Evolutionary conservation across 1,284 basidiomycete genomes (phyloP).

Genomic region (Ceratobasidium theobromae): DNA sequence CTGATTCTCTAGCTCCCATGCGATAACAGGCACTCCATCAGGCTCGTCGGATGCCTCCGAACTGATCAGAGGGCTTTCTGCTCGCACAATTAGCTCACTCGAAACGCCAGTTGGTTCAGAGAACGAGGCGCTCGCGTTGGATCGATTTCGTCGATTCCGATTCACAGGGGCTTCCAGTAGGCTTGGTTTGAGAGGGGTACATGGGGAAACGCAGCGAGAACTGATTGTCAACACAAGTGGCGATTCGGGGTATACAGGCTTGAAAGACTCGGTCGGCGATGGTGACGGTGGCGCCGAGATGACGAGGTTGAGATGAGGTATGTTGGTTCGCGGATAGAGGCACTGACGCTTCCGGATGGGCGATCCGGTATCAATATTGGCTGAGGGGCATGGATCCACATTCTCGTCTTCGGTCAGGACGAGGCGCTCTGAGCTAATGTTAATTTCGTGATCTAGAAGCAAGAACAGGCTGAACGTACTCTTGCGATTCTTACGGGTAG

Average conservation of each 20-base stretch:
- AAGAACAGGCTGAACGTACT: background rate
- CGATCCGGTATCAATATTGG: constrained; percentile 21
- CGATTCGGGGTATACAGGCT: background rate
- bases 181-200: constrained; percentile 4
- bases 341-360: constrained; percentile 27
- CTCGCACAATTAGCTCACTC: background rate
- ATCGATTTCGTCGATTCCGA: constrained; percentile 26
- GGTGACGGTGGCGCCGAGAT: constrained; percentile 15
- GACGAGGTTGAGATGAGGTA: constrained; percentile 16
- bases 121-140: constrained; percentile 29
- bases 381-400: constrained; percentile 20
- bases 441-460: constrained; percentile 5
- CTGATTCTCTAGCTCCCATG: constrained; percentile 23
- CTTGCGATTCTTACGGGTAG: constrained; percentile 19
- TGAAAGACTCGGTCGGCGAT: constrained; percentile 18
- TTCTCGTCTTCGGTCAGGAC: constrained; percentile 22
- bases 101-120: constrained; percentile 2
- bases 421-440: constrained; percentile 18
- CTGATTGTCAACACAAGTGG: constrained; percentile 1
- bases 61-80: background rate
- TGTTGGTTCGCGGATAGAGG: constrained; percentile 1
- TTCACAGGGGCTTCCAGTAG: background rate
- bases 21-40: constrained; percentile 5
- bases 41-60: background rate
- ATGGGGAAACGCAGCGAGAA: constrained; percentile 2